Evolutionary conservation across 345 rosid genomes (phyloP), one percentile per base, ranked within the genome.

Genomic region (Pugionium cornutum): DNA sequence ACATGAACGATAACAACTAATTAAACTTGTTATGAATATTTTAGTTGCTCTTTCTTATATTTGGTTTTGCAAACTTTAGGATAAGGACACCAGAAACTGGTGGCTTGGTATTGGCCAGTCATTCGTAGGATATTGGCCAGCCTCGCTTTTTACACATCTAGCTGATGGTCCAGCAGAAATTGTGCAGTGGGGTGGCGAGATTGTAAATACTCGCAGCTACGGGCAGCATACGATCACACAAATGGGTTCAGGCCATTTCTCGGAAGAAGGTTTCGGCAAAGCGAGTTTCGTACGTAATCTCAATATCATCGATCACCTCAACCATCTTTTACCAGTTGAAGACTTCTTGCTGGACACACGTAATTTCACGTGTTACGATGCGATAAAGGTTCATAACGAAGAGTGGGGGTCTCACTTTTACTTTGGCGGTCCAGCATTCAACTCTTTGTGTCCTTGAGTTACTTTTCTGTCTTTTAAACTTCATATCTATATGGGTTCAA

Each of bases 41-140:
- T 18, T 18, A 18, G 18, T 18, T 18, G 18, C 18, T 18, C 18
- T 18, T 18, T 18, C 18, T 18, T 18, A 18, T 18, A 18, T 45
- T 6, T 46, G 30, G 30, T 6, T 46, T 52, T 65, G 25, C 1
- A 3, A 32, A 41, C 45, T 6, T 8, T 9, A 90, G 95, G 95
- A 90, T 54, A 83, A 85, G 0, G 80, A 79, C 54, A 49, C 71
- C 8, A 92, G 97, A 1, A 86, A 84, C 39, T 88, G 92, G 96
- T 88, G 97, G 92, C 65, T 91, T 79, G 76, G 85, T 33, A 83
- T 90, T 7, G 87, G 92, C 71, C 77, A 75, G 37, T 77, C 83
- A 2, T 52, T 87, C 1, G 83, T 90, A 6, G 92, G 97, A n/a
- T 91, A 91, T 69, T 88, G 97, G 95, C 92, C 92, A 1, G 75